A percentile compares a stretch with the other conserved stretches of the same genome.
Conservation (phyloP, 1,284 basidiomycete genomes). For the Pseudozyma sp. region DNA sequence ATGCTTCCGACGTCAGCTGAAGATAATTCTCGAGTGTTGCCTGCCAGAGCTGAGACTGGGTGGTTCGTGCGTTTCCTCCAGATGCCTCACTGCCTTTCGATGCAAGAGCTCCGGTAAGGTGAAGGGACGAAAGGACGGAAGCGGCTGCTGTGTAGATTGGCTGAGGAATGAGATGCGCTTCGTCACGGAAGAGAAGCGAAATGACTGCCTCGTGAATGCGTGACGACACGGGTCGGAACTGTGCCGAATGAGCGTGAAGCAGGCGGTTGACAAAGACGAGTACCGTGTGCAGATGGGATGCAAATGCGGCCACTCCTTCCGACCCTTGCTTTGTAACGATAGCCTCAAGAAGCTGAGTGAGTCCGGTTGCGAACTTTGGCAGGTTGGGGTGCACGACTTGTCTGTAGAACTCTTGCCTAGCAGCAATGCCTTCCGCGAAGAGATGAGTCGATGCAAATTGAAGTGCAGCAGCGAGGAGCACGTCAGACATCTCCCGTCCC, state of each 20-base stretch:
- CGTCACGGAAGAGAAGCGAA: slow-evolving; percentile 36
- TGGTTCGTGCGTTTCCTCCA: slow-evolving; percentile 36
- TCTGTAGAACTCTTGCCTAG: slow-evolving; percentile 52
- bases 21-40: slow-evolving; percentile 40
- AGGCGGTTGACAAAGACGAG: slow-evolving; percentile 31
- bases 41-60: slow-evolving; percentile 57
- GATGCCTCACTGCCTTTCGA: slow-evolving; percentile 42
- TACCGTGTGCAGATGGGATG: slow-evolving; percentile 16
- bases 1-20: slow-evolving; percentile 27
- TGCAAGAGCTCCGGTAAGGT: slow-evolving; percentile 51
- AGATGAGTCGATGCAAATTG: slow-evolving; percentile 28
- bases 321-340: slow-evolving; percentile 6
- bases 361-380: slow-evolving; percentile 21
- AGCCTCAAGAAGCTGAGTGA: slow-evolving; percentile 29
- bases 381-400: slow-evolving; percentile 52
- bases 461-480: slow-evolving; percentile 32
- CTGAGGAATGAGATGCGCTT: slow-evolving; percentile 7
- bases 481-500: slow-evolving; percentile 12
- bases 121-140: slow-evolving; percentile 44
- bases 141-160: slow-evolving; percentile 30
- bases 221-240: slow-evolving; percentile 46
- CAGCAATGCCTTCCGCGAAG: slow-evolving; percentile 32
- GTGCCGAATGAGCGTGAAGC: slow-evolving; percentile 37
- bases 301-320: slow-evolving; percentile 12
- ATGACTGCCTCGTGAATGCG: slow-evolving; percentile 41